Evolutionary conservation across 1,139 yeast genomes (phyloP).

Genomic region (Blastobotrys buckinghamii): DNA sequence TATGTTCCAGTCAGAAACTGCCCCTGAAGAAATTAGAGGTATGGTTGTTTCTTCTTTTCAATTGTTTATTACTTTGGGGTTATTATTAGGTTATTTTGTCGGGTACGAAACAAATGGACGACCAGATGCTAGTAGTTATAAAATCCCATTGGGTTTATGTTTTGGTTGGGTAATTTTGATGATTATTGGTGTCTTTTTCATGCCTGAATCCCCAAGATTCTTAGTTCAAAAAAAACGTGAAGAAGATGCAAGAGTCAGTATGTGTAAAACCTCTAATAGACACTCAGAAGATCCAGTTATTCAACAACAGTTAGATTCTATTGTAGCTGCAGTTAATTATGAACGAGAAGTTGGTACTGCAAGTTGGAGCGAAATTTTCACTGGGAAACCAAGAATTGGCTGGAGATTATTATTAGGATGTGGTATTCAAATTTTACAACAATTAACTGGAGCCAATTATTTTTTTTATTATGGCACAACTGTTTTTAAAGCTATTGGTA

Average conservation of each 20-base stretch:
- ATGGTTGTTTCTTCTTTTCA: slow-evolving; percentile 2
- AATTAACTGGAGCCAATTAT: slow-evolving; percentile 45
- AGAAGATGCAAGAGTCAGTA: slow-evolving; percentile 12
- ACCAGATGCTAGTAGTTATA: neutral
- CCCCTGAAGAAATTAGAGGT: slow-evolving; percentile 1
- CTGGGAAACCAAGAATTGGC: slow-evolving; percentile 15
- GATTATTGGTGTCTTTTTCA: slow-evolving; percentile 1
- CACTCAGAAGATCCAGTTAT: slow-evolving; percentile 10
- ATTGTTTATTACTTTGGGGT: neutral
- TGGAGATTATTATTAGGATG: slow-evolving; percentile 32
- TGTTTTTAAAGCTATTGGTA: slow-evolving; percentile 69
- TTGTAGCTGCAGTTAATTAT: slow-evolving; percentile 30
- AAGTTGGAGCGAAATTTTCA: slow-evolving; percentile 11
- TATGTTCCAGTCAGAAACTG: slow-evolving; percentile 4
- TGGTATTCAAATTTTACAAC: slow-evolving; percentile 12
- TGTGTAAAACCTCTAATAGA: neutral
- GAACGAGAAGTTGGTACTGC: slow-evolving; percentile 29
- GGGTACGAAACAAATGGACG: neutral
- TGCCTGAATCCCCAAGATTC: slow-evolving; percentile 12
- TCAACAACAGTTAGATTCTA: slow-evolving; percentile 39
- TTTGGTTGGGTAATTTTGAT: slow-evolving; percentile 9
- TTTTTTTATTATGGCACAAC: slow-evolving; percentile 80
- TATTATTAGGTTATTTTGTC: neutral
- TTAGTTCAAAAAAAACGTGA: slow-evolving; percentile 10
- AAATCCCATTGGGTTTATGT: neutral